These are phyloP conservation scores for Nemophila menziesii DNA, from an alignment of 257 asterid genomes.

Conservation along the genomic window DNA sequence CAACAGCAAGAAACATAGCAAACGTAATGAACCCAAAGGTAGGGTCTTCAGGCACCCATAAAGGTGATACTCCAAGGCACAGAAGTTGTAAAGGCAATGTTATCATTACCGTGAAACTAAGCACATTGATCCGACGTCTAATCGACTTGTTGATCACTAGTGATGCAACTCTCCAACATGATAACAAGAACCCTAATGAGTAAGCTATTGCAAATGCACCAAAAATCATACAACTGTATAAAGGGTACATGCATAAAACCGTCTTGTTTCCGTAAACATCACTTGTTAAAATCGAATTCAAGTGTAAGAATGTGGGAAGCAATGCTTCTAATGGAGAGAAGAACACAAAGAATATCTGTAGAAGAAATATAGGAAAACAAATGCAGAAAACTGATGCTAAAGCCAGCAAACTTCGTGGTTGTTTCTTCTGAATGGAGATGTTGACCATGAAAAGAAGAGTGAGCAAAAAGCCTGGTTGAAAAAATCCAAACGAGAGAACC, in stretches of 20 bases:
- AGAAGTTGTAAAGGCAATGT: conserved; percentile 46
- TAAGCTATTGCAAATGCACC: conserved; percentile 38
- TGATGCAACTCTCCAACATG: conserved; percentile 54
- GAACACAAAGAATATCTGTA: conserved; percentile 36
- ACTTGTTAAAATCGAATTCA: conserved; percentile 20
- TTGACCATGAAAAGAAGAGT: conserved; percentile 56
- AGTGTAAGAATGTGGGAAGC: conserved; percentile 38
- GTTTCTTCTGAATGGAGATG: conserved; percentile 33
- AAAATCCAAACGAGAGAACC: conserved; percentile 53
- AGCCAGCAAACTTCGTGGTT: conserved; percentile 31
- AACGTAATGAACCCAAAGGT: conserved; percentile 29
- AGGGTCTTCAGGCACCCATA: conserved; percentile 39
- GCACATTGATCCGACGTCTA: conserved; percentile 35
- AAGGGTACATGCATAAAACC: conserved; percentile 55
- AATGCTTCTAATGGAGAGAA: conserved; percentile 26
- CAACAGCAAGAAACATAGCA: conserved; percentile 33
- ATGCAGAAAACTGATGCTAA: conserved; percentile 17
- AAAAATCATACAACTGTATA: conserved; percentile 42
- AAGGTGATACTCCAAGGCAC: conserved; percentile 36
- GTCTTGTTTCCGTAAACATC: conserved; percentile 24
- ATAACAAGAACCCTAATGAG: conserved; percentile 35
- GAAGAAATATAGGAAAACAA: conserved; percentile 26
- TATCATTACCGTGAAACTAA: conserved; percentile 42
- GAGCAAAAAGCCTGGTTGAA: conserved; percentile 58
- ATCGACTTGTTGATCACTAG: conserved; percentile 61